Evolutionary conservation across 805 yeast genomes (phyloP), one percentile per base, ranked within the genome.

Genomic region (Schwanniomyces yamadae): DNA sequence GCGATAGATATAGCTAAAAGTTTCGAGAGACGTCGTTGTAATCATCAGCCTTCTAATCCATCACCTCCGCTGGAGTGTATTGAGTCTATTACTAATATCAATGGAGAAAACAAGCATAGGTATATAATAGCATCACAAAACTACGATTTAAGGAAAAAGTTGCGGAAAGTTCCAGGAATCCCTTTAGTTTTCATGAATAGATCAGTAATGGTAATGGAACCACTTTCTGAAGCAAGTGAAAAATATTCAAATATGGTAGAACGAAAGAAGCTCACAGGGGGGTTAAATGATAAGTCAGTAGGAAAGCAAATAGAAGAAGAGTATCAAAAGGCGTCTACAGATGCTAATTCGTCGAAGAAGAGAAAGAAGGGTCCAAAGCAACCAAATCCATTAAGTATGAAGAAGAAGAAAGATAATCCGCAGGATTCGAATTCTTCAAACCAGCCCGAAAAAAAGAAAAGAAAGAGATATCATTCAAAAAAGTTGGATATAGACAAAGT

Each of bases 191-290:
- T 84, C 57, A 80, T 93, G 78, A 82, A 84, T 52, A 73, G 96
- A 42, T 79, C 96, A 1, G 99, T 93, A 12, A 86, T 93, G 91
- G 81, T 93, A 18, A 80, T 93, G 93, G 99, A 93, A 61, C 96
- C 97, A 6, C 65, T 89, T 47, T 84, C 95, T 34, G 75, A 73
- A 24, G 85, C 86, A 5, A 83, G 91, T 28, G 47, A 55, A 11
- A 50, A 48, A 22, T 60, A 46, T 20, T 56, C 70, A 2, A 47
- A 53, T n/a, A 48, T 59, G 19, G 65, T 72, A 26, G 99, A 93
- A 59, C 56, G 64, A 1, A 68, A 71, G 29, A 93, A 93, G 52
- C 68, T 93, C 34, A 77, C 77, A 3, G 75, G 73, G 16, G 98
- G 98, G 0, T 72, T 93, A 55, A 91, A 93, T 54, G 82, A 80